A percentile compares a stretch with the other conserved stretches of the same genome.
Conservation (phyloP, 768 basidiomycete species). For the Sarcodon aspratus region DNA sequence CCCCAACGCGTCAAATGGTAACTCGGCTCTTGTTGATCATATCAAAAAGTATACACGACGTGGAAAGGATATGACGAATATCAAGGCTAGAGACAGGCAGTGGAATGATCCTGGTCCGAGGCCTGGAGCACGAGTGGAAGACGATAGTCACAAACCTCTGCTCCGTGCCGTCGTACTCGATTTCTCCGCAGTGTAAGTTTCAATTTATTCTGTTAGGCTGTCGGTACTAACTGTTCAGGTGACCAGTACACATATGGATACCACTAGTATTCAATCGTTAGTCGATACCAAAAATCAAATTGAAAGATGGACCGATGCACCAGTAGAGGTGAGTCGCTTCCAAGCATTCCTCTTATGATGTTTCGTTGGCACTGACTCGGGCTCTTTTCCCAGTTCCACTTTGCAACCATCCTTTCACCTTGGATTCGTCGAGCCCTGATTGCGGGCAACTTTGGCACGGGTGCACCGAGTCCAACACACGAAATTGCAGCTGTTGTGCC, state of each 20-base stretch:
- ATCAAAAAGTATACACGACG: constrained; percentile 70
- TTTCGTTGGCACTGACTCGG: constrained; percentile 1
- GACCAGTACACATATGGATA: constrained; percentile 74
- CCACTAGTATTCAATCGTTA: constrained; percentile 83
- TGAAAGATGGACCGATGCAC: constrained; percentile 76
- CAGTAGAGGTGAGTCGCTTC: constrained; percentile 45
- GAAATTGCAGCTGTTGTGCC: constrained; percentile 79
- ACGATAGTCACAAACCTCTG: constrained; percentile 44
- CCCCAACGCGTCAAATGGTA: constrained; percentile 63
- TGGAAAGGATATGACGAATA: constrained; percentile 58
- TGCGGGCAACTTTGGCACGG: constrained; percentile 84
- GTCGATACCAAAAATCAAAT: constrained; percentile 81
- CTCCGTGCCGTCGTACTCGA: constrained; percentile 87
- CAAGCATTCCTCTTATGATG: background rate
- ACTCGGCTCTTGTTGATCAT: constrained; percentile 66
- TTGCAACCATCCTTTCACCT: constrained; percentile 81
- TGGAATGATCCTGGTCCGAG: constrained; percentile 91
- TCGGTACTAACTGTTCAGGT: background rate
- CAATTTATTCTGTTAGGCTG: background rate
- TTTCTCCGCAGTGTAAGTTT: constrained; percentile 65
- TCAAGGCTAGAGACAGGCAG: constrained; percentile 61
- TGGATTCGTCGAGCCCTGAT: constrained; percentile 88
- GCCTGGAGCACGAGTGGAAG: constrained; percentile 31
- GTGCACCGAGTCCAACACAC: constrained; percentile 28
- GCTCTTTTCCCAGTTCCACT: constrained; percentile 63